These are phyloP conservation scores for Plantago major DNA, from an alignment of 257 asterid species.

Conservation along the genomic window DNA sequence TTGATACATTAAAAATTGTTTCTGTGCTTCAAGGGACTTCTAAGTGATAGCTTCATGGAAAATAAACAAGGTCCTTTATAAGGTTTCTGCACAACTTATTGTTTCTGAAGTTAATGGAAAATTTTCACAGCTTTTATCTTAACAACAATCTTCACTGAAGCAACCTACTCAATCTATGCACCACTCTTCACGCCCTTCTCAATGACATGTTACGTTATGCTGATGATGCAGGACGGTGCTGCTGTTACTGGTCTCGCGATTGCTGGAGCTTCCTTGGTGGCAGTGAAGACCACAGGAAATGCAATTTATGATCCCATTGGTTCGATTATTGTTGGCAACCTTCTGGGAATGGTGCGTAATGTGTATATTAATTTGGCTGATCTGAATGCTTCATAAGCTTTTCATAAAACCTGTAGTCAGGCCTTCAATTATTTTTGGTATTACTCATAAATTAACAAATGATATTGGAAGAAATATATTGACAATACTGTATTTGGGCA, in stretches of 20 bases:
- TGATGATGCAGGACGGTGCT: constrained; percentile 82
- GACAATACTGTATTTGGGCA: too few species aligned
- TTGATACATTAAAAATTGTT: too few species aligned
- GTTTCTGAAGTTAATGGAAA: too few species aligned
- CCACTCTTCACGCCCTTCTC: constrained; percentile 13
- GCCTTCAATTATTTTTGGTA: constrained; percentile 2
- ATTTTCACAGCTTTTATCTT: too few species aligned
- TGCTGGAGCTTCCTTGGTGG: constrained; percentile 94
- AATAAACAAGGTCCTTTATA: too few species aligned
- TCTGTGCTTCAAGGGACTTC: too few species aligned
- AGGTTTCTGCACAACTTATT: too few species aligned
- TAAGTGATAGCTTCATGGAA: too few species aligned
- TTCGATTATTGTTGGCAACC: constrained; percentile 88
- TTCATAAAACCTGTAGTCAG: constrained; percentile 2
- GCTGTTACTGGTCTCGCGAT: constrained; percentile 96
- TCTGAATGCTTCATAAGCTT: neutral
- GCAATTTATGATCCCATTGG: constrained; percentile 96
- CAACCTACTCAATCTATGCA: constrained; percentile 11
- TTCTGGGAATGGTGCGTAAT: constrained; percentile 84
- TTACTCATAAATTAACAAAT: constrained; percentile 3
- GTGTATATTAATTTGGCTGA: constrained; percentile 16
- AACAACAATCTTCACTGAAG: constrained; percentile 12
- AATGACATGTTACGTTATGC: constrained; percentile 13
- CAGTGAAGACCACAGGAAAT: constrained; percentile 87
- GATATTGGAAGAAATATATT: too few species aligned